These are phyloP conservation scores for Pestalotiopsis sp. DNA, from an alignment of 2,329 filamentous ascomycete genomes.

Conservation along the genomic window DNA sequence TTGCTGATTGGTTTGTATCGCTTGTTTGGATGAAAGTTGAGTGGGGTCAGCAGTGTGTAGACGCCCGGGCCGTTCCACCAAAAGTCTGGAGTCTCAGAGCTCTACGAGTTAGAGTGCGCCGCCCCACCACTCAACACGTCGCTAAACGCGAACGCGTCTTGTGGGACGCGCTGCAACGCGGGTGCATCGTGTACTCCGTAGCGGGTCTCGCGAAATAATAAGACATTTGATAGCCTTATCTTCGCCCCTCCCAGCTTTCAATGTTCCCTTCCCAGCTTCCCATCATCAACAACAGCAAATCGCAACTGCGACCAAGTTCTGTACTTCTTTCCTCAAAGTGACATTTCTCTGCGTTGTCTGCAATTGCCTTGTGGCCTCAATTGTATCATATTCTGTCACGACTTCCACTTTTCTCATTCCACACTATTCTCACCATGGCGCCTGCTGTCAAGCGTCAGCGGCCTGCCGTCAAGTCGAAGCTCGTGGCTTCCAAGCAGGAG, in stretches of 20 bases:
- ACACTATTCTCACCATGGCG: conserved; percentile 26
- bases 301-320: conserved; percentile 1
- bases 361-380: not conserved
- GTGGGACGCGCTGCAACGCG: not conserved
- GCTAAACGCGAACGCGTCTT: not conserved
- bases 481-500: conserved; percentile 26
- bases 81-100: not conserved
- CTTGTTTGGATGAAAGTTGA: too few relatives aligned
- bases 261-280: not conserved
- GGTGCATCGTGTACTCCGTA: not conserved
- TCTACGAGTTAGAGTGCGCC: not conserved
- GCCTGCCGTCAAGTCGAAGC: conserved; percentile 24
- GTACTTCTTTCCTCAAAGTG: not conserved
- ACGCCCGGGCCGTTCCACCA: not conserved
- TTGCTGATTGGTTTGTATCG: too few relatives aligned
- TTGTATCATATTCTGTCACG: not conserved
- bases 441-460: conserved; percentile 30
- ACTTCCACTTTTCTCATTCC: not conserved
- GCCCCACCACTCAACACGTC: not conserved
- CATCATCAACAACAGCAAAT: not conserved
- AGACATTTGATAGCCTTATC: not conserved
- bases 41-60: too few relatives aligned
- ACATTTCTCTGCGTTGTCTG: not conserved
- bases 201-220: not conserved
- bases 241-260: not conserved